A percentile compares a stretch with the other conserved stretches of the same genome.
These are phyloP conservation scores for Phaffia rhodozyma DNA, from an alignment of 1,284 basidiomycete species.

Conservation along the genomic window DNA sequence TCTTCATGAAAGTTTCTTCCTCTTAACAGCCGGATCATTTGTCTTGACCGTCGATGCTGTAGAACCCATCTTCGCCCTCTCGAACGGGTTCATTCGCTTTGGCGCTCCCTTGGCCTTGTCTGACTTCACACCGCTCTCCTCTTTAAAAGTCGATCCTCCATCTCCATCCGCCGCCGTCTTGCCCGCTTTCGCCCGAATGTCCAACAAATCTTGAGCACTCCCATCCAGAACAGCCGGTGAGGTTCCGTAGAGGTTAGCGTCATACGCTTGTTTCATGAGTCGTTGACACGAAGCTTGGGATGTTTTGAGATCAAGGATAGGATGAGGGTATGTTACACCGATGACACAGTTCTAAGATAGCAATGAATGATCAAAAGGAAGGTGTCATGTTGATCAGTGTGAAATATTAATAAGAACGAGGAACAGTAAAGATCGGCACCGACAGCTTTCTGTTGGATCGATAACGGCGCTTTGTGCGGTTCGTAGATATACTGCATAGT, in stretches of 20 bases:
- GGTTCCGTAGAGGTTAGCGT: conserved; percentile 27
- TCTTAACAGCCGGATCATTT: too few species aligned
- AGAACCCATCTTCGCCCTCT: conserved; percentile 19
- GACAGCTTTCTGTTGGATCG: conserved; percentile 31
- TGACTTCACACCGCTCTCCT: too few species aligned
- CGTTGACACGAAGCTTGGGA: conserved; percentile 27
- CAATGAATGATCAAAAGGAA: neutral
- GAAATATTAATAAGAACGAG: neutral
- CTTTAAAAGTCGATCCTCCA: neutral
- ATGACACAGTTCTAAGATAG: conserved; percentile 30
- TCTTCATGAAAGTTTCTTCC: too few species aligned
- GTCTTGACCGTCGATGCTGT: too few species aligned
- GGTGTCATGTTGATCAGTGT: neutral
- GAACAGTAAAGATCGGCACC: neutral
- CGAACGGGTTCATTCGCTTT: conserved; percentile 25
- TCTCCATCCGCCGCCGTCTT: neutral
- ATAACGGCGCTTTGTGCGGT: conserved; percentile 33
- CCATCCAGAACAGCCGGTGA: conserved; percentile 29
- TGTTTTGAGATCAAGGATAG: conserved; percentile 34
- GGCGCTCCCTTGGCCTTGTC: neutral
- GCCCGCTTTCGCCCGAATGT: conserved; percentile 5
- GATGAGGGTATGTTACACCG: conserved; percentile 35
- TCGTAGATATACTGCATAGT: conserved; percentile 34
- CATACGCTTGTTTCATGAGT: conserved; percentile 34
- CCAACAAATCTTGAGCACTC: conserved; percentile 23